Base-by-base conservation (phyloP, 768 basidiomycete genomes). In the Lactifluus hygrophoroides region DNA sequence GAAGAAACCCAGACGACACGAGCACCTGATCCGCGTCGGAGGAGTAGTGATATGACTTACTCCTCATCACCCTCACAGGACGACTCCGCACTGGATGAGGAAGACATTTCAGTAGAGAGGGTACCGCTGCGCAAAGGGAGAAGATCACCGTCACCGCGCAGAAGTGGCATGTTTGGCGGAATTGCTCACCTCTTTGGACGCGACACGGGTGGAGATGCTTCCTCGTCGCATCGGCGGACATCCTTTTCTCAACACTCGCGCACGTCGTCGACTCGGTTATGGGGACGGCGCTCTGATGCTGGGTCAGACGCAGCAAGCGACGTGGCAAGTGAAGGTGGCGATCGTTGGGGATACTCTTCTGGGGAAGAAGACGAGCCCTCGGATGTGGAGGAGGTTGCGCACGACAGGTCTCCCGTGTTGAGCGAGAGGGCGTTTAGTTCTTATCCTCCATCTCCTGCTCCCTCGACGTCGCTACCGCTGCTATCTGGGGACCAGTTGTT, bases 301-400 rank as follows among this genome's bases (percentile, higher is more conserved):
- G 80, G 76, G 23, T 85, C 85, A 6, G 84, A 86, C 67, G 83
- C 76, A 5, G 80, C 74, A 28, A 75, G 73, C 11, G 84, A 79
- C 3, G 79, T 80, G 27, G 82, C 82, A 38, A 40, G 49, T 13
- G 77, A 69, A 3, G 70, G 74, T 57, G 81, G 84, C 44, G 88
- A 91, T 63, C 79, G 89, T n/a, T 94, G 91, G 91, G 91, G 91
- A 4, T 94, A 93, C 71, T 84, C 86, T n/a, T 92, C 91, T 3
- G 88, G 82, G 23, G 91, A 94, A 66, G 88, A 80, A 57, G 79
- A 86, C 65, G 81, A 82, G 23, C 76, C 75, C 21, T 76, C 80
- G 13, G 73, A 71, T 3, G 68, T 65, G 25, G 78, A 75, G 32
- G 25, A 72, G 65, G 45, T 70, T 70, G 30, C 70, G 54, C 66